Evolutionary conservation across 768 basidiomycete species (phyloP), one percentile per base, ranked within the genome.

Genomic region (Mycena haematopus): DNA sequence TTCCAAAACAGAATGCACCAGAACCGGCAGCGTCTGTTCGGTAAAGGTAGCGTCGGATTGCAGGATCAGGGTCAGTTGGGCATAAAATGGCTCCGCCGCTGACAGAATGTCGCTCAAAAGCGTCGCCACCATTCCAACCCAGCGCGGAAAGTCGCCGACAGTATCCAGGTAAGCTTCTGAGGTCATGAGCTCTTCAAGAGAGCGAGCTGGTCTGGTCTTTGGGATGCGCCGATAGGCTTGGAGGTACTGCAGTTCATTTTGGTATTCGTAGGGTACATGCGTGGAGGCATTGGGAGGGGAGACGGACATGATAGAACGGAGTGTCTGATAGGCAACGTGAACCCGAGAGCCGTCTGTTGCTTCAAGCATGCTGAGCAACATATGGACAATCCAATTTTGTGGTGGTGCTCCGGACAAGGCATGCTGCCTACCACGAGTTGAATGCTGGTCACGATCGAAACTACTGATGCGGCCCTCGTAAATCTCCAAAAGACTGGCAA

Each of bases 1-100:
- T 54, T 76, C 78, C 11, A 99, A 80, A 3, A 90, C 63, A 1
- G 83, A 82, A 68, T 94, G 89, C 17, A 96, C 86, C 33, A 97
- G 79, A 29, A 91, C 75, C 0, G 96, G 93, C 7, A 96, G 77
- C 17, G 90, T 74, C 56, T 86, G 77, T 61, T 86, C 83, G 0
- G 92, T 87, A 61, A 95, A 89, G 6, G 70, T 67, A 5, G 79
- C 65, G 60, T 89, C 84, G 2, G 78, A 75, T 44, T 77, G 72
- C 22, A 96, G 73, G 25, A 95, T 82, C 1, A 84, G 75, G 0
- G 76, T 74, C 1, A 97, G 77, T 52, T 90, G 89, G 9, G 82
- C 84, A 69, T 88, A 97, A 73, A 95, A 91, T 0, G 77, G 65
- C 68, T 86, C 86, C 22, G 71, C 71, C 8, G 68, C 67, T 17